Percentiles rank a stretch among this genome's conserved stretches.
phyloP scores from a whole-genome alignment of 2,329 filamentous ascomycete species.

The Fusarium sulawesiense region DNA sequence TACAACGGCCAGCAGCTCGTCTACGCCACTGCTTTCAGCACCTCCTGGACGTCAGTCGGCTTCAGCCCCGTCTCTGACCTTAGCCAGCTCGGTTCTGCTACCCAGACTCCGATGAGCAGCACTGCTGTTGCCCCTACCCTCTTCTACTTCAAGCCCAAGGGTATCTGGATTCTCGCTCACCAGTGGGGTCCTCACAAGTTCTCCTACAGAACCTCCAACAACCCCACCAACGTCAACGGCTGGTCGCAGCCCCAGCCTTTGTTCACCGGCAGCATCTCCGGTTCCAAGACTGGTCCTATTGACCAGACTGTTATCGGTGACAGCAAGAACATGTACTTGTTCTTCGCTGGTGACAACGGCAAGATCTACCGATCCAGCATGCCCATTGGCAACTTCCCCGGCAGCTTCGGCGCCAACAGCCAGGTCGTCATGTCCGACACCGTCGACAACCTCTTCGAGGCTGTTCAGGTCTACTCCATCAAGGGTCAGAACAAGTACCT shows the following conservation, averaged over 20 bases:
- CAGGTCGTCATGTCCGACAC: slow-evolving; percentile 55
- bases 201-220: slow-evolving; percentile 67
- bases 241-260: slow-evolving; percentile 51
- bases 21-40: slow-evolving; percentile 63
- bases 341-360: slow-evolving; percentile 75
- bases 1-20: slow-evolving; percentile 71
- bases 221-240: slow-evolving; percentile 67
- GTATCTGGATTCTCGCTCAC: slow-evolving; percentile 72
- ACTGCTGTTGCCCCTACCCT: slow-evolving; percentile 61
- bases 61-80: slow-evolving; percentile 16
- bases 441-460: slow-evolving; percentile 71
- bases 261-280: slow-evolving; percentile 6
- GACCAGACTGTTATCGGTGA: slow-evolving; percentile 75
- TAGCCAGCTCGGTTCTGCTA: slow-evolving; percentile 11
- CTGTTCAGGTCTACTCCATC: slow-evolving; percentile 73
- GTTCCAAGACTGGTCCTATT: slow-evolving; percentile 59
- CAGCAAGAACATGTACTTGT: slow-evolving; percentile 70
- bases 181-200: slow-evolving; percentile 72
- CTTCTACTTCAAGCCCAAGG: slow-evolving; percentile 72
- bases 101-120: background rate
- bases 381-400: slow-evolving; percentile 71
- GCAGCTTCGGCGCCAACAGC: slow-evolving; percentile 65
- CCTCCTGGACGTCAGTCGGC: slow-evolving; percentile 55
- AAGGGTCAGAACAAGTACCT: slow-evolving; percentile 67
- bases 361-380: slow-evolving; percentile 73